Evolutionary conservation across 2,329 filamentous ascomycete species (phyloP), one percentile per base, ranked within the genome.

Genomic region (Bipolaris zeicola): DNA sequence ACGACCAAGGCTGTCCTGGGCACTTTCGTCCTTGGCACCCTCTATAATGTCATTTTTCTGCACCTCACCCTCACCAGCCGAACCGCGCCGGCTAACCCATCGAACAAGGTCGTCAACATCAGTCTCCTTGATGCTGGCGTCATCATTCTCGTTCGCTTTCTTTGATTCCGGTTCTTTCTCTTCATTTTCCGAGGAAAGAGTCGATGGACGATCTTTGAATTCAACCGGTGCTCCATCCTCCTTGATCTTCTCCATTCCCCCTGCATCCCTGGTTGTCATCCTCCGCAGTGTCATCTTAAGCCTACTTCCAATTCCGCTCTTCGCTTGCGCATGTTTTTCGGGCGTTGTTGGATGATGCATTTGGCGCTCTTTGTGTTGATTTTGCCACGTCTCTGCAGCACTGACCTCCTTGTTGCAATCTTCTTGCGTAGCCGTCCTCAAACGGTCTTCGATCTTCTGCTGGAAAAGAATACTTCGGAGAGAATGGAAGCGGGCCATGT

Each of bases 401-500:
- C 60, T 57, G 20, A 67, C 51, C 31, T 67, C 66, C 13, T 64
- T 55, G 16, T 62, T 52, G 11, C 55, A 44, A 16, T 66, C 64
- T 47, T 68, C 71, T 14, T 64, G 48, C 11, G 55, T 52, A 6
- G 49, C 57, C 41, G 61, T 61, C 31, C 64, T 57, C 42, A 72
- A 66, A n/a, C 64, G 66, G 37, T 67, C 61, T 44, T 74, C 67
- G 20, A 76, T 69, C n/a, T 65, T 62, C 7, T 65, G 63, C 3
- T 64, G 63, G 44, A 76, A 76, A 18, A 76, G 49, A 44, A 72
- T 70, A 31, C 69, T 73, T 18, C 73, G 62, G 37, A 76, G 60
- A 5, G 71, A 74, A 45, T 73, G 70, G 45, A 76, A 75, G 6
- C 73, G 67, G 18, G 66, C 58, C 55, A 75, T 66, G 41, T 70